These are phyloP conservation scores for Musa schizocarpa DNA, from an alignment of 176 grass and related monocot genomes.

Conservation along the genomic window DNA sequence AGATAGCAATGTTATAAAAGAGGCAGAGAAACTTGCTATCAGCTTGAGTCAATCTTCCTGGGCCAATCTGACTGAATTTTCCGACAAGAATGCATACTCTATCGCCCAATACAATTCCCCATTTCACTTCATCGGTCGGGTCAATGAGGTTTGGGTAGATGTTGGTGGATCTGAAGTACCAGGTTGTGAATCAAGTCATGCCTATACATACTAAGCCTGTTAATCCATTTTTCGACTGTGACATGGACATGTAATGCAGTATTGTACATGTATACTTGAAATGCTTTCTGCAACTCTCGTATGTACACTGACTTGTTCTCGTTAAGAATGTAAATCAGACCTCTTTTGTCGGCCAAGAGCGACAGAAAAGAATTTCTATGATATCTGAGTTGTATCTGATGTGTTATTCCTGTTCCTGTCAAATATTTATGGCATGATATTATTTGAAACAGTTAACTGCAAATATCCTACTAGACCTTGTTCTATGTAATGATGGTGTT, in stretches of 20 bases:
- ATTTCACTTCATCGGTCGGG: slow-evolving; percentile 50
- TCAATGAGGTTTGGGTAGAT: slow-evolving; percentile 84
- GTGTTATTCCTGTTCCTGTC: too few relatives aligned
- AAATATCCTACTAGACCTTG: too few relatives aligned
- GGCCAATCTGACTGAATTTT: slow-evolving; percentile 44
- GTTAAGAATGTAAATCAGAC: not conserved
- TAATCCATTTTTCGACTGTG: not conserved
- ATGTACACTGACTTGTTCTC: not conserved
- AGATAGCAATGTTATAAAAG: slow-evolving; percentile 47
- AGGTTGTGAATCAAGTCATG: slow-evolving; percentile 38
- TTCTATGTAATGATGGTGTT: too few relatives aligned
- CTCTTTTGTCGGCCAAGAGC: too few relatives aligned
- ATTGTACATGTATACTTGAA: not conserved
- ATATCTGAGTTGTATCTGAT: too few relatives aligned
- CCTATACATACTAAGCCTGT: slow-evolving; percentile 31
- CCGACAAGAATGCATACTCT: slow-evolving; percentile 47
- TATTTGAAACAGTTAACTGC: too few relatives aligned
- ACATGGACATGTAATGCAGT: not conserved
- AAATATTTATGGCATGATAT: too few relatives aligned
- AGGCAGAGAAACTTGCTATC: slow-evolving; percentile 70
- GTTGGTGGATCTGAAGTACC: slow-evolving; percentile 23
- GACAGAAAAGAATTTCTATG: too few relatives aligned
- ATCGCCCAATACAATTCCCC: slow-evolving; percentile 71
- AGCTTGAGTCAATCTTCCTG: slow-evolving; percentile 54
- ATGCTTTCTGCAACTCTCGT: not conserved